phyloP scores from a whole-genome alignment of 169 alveolate species.

The Cystoisospora suis region DNA sequence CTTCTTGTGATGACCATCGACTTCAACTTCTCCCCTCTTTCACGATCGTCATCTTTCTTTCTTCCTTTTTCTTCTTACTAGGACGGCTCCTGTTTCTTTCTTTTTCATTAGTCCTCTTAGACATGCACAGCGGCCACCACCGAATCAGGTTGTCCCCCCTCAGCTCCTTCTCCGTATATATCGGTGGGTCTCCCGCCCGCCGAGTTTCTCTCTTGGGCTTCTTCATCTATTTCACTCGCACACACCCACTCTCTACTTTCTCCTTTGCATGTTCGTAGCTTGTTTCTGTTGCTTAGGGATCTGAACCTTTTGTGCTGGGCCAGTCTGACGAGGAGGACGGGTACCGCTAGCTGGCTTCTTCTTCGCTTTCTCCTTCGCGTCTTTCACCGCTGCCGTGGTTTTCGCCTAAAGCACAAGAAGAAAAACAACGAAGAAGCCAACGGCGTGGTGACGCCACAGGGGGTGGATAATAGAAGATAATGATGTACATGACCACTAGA shows the following conservation, averaged over 20 bases:
- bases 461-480: too few relatives aligned
- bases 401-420: not conserved
- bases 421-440: not conserved
- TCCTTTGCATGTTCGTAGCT: not conserved
- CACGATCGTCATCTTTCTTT: too few relatives aligned
- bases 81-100: too few relatives aligned
- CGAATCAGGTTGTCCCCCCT: not conserved
- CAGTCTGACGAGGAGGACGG: not conserved
- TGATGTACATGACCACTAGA: too few relatives aligned
- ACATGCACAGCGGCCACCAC: too few relatives aligned
- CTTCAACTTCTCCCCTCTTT: too few relatives aligned
- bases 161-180: not conserved
- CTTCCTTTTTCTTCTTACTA: too few relatives aligned
- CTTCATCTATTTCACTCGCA: not conserved
- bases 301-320: constrained; percentile 12
- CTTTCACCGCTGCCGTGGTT: not conserved
- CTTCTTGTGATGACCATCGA: too few relatives aligned
- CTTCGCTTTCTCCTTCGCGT: constrained; percentile 38
- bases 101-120: too few relatives aligned
- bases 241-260: not conserved
- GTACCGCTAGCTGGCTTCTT: not conserved
- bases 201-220: not conserved
- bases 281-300: constrained; percentile 34
- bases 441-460: too few relatives aligned
- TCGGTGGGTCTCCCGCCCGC: not conserved